Base-by-base conservation (phyloP, 805 yeast species). In the Lipomyces orientalis region DNA sequence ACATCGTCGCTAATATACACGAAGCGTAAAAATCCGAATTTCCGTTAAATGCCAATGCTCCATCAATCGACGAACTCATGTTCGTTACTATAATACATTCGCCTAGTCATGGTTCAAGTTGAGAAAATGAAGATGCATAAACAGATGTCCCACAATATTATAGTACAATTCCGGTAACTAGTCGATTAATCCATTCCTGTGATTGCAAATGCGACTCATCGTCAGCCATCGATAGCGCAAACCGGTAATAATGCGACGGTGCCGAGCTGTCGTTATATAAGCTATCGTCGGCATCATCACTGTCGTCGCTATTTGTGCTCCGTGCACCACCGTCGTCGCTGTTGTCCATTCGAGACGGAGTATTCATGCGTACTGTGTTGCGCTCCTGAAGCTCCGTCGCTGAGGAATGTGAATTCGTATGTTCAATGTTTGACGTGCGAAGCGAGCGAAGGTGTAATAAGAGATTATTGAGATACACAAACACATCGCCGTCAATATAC, bases 121-220 rank as follows among this genome's bases (percentile, higher is more conserved):
- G 49, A 43, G 22, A 43, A 43, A 43, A 16, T 25, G 29, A 6
- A n/a, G 16, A 43, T 3, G 49, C 49, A 16, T 19, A 25, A 25
- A 3, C 29, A 25, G 29, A 3, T 25, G 29, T 43, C 9, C 34
- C 19, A 52, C 8, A 22, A 52, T 25, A 31, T 60, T 43, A 60
- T 10, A 60, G 19, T 10, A 60, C 61, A 16, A 60, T 60, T 51
- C 62, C 62, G 58, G 49, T 51, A 16, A 60, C 37, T 19, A 60
- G 19, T 8, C 33, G 22, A 19, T 60, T 61, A 60, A 60, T 22
- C 62, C 62, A 60, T 33, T 60, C 62, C 33, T 43, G 34, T 25
- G 31, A 12, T 19, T 49, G 22, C 16, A 19, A 4, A 34, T 60
- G 35, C 34, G 55, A 25, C 16, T 52, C 55, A 31, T 52, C 55